Base-by-base conservation (phyloP, 495 filamentous ascomycete genomes). In the Aspergillus mulundensis region DNA sequence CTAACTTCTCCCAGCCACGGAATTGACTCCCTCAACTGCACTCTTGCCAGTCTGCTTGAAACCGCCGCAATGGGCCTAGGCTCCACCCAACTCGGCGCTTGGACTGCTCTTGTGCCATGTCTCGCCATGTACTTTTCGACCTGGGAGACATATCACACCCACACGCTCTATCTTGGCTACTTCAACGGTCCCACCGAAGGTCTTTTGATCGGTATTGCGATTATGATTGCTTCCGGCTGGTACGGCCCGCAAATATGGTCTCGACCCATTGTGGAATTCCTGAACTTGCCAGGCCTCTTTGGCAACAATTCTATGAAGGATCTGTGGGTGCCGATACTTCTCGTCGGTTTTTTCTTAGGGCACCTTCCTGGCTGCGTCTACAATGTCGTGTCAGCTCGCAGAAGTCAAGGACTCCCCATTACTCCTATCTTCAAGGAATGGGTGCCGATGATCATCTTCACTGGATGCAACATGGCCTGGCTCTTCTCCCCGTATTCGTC, bases 121-220 rank as follows among this genome's bases (percentile, higher is more conserved):
- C 74, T 98, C 8, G 89, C 94, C 20, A 98, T 98, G 94, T 97
- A 96, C 78, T 96, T 97, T 75, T 97, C 92, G 5, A 98, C 94
- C 7, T 98, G 94, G 94, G 94, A 98, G 70, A 98, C 94, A 2
- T 98, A 96, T 69, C 94, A 98, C 71, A 96, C 94, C 1, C 94
- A 98, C 70, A 97, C 95, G 0, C 77, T 98, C 1, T 98, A 97
- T 68, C 86, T 98, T 4, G 94, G 94, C 32, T 91, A 95, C 70
- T 86, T 97, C 80, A 98, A 98, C 69, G 95, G 95, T 0, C 94
- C 94, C 4, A 98, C 92, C 61, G 94, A 99, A 72, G 95, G 95
- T 30, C 82, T 99, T 25, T 82, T 97, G 42, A 83, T 97, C 50
- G 94, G 90, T 19, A 92, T 90, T 67, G 66, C 72, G 14, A 77